Conservation (phyloP, 2,329 filamentous ascomycete species). For the Venturiaceae sp. region DNA sequence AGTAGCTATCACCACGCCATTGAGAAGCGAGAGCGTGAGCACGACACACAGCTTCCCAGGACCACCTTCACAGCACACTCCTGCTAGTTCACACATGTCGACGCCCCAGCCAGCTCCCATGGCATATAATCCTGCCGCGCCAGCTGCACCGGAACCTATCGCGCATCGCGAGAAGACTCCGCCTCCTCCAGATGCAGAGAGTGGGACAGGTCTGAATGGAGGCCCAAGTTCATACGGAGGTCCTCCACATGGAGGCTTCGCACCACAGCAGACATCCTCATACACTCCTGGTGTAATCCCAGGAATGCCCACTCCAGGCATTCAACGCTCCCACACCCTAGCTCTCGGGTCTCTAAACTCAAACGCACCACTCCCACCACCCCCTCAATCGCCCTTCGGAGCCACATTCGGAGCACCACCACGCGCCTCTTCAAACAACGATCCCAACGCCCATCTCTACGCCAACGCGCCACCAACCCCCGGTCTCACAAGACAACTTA, state of each 20-base stretch:
- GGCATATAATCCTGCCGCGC: slow-evolving; percentile 72
- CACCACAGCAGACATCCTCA: slow-evolving; percentile 13
- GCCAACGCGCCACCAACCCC: slow-evolving; percentile 8
- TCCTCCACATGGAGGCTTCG: slow-evolving; percentile 2
- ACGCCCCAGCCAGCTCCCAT: slow-evolving; percentile 42
- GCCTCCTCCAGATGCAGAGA: slow-evolving; percentile 56
- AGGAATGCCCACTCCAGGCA: slow-evolving; percentile 15
- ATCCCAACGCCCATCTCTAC: slow-evolving; percentile 18
- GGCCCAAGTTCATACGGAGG: slow-evolving; percentile 28
- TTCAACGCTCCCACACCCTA: slow-evolving; percentile 23
- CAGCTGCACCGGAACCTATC: slow-evolving; percentile 62
- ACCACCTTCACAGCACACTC: slow-evolving; percentile 12
- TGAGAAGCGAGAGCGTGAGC: slow-evolving; percentile 16
- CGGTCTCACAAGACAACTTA: slow-evolving; percentile 7
- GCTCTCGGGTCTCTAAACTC: slow-evolving; percentile 14
- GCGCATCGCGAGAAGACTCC: slow-evolving; percentile 71
- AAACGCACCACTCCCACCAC: slow-evolving; percentile 20
- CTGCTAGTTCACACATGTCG: slow-evolving; percentile 17
- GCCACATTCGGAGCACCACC: slow-evolving; percentile 30
- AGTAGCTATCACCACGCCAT: slow-evolving; percentile 13
- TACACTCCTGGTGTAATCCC: slow-evolving; percentile 32
- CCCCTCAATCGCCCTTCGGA: slow-evolving; percentile 11
- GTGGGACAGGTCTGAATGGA: slow-evolving; percentile 32
- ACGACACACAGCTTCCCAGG: slow-evolving; percentile 19
- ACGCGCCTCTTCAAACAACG: slow-evolving; percentile 17